Evolutionary conservation across 495 filamentous ascomycete genomes (phyloP), one percentile per base, ranked within the genome.

Genomic region (Paragyromitra xinjiangensis): DNA sequence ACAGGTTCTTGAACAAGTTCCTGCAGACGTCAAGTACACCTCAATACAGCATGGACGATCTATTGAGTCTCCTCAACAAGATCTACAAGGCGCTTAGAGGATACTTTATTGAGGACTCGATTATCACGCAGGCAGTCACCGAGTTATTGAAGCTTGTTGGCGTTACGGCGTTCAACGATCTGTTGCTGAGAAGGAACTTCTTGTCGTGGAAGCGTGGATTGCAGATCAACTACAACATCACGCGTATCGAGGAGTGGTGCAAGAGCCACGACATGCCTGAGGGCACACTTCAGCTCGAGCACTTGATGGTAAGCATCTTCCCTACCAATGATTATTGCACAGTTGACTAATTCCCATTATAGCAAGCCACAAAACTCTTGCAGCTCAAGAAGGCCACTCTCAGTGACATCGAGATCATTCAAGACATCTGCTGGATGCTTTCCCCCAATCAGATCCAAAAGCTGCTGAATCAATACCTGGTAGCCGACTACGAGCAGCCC

Each of bases 371-470:
- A 53, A 99, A 99, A 86, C 91, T 99, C 72, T 87, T 99, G 53
- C 96, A 99, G 84, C 87, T 99, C 73, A 99, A 99, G 89, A 99
- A 99, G 85, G 96, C 96, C 6, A 99, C 96, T 4, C 84, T 99
- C 81, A 98, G 97, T 84, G 96, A 99, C 83, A 99, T 99, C 81
- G 96, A 98, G 84, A 99, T 99, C 79, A 99, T 99, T 73, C 96
- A 99, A 86, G 96, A 99, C 83, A 99, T 99, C 75, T 99, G 96
- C 87, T 99, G 96, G 96, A 98, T 98, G 95, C 91, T 99, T 50
- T 98, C 95, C 0, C 94, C 96, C 19, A 98, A 97, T 83, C 96
- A 99, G 83, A 99, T 99, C 68, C 96, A 99, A 82, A 99, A 99
- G 85, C 88, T 99, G 12, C 86, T 99, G 75, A 99, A 99, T 84